Base-by-base conservation (phyloP, 352 stramenopile genomes). In the Phytopythium delawarense region DNA sequence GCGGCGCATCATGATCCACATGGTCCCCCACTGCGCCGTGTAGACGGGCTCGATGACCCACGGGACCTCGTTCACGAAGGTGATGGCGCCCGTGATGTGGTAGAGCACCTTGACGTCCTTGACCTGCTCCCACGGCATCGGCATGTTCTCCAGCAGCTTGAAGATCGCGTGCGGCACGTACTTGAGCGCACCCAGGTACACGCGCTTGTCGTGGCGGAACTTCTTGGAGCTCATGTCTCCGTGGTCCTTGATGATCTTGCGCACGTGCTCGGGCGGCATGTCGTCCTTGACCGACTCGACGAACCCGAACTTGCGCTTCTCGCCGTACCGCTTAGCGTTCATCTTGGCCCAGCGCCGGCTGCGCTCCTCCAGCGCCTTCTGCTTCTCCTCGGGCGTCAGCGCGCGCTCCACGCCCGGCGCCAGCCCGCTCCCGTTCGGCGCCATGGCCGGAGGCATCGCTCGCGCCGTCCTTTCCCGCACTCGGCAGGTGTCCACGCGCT, bases 101-200 rank as follows among this genome's bases (percentile, higher is more conserved):
- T 99, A 99, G 53, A 99, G 69, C 30, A 99, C 97, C 63, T 98
- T 97, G 45, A 99, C 98, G 61, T 99, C 98, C 58, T 98, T 97
- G 40, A 99, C 96, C 64, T 98, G 96, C 74, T 99, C 97, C 98
- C 98, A 99, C 4, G 98, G 98, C 98, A 99, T 99, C 49, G 98
- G 98, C 92, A 99, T 99, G 75, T 99, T 99, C 83, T 99, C 98
- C 56, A 99, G 75, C 48, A 99, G 78, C 83, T 99, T 99, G 72
- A 98, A 99, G 42, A 99, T 89, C 20, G 97, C 96, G 71, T 99
- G 98, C 15, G 98, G 98, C 28, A 99, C 96, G 74, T 99, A 99
- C 76, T 99, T 99, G 49, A 99, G 81, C 45, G 98, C 98, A n/a
- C 98, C 97, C 0, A 99, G 72, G 72, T 99, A 99, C 32, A 99